Evolutionary conservation across 2,329 filamentous ascomycete genomes (phyloP).

Genomic region (Pseudogymnoascus sp.): DNA sequence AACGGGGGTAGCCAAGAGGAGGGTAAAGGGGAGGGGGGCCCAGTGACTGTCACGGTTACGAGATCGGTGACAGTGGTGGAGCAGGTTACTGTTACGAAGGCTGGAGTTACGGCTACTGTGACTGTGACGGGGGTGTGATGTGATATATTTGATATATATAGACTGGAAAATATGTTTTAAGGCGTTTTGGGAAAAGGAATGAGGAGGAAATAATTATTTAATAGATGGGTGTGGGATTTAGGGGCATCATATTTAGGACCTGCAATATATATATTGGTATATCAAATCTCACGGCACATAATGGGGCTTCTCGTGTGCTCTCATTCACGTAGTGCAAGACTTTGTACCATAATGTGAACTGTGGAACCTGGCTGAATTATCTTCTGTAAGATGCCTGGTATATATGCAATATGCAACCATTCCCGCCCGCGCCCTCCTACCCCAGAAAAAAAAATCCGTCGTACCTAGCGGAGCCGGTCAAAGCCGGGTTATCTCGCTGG

Average conservation of each 20-base stretch:
- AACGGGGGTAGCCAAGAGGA: not conserved
- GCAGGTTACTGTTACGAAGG: not conserved
- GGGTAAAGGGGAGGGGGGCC: not conserved
- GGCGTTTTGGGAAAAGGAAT: not conserved
- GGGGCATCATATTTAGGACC: not conserved
- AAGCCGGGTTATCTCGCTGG: not conserved
- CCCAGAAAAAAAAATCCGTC: not conserved
- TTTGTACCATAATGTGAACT: not conserved
- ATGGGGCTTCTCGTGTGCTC: not conserved
- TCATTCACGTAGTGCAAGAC: not conserved
- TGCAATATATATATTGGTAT: not conserved
- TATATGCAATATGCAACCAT: not conserved
- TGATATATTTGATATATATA: not conserved
- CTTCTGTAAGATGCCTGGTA: not conserved
- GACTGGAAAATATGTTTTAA: not conserved
- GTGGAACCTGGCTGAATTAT: not conserved
- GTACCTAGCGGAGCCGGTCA: not conserved
- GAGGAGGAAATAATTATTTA: not conserved
- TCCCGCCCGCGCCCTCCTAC: no score
- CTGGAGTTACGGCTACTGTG: not conserved
- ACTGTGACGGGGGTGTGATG: not conserved
- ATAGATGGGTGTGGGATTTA: not conserved
- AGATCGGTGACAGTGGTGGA: slow-evolving; percentile 8
- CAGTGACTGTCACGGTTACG: slow-evolving; percentile 10
- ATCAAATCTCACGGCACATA: not conserved